Evolutionary conservation across 352 stramenopile species (phyloP).

Genomic region (Pythium volutum): DNA sequence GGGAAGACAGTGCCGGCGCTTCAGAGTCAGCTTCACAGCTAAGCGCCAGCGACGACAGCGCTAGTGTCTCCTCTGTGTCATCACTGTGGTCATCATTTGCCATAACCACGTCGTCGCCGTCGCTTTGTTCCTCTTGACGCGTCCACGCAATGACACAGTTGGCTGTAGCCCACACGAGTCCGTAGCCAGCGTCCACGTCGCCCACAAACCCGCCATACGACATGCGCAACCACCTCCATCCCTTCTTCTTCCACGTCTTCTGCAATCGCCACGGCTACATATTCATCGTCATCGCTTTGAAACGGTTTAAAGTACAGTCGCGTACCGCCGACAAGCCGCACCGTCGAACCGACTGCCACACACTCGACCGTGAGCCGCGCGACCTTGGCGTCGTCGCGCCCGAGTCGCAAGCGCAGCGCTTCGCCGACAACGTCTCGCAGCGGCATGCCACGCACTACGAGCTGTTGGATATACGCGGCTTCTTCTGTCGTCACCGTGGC

Average conservation of each 20-base stretch:
- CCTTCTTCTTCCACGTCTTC: neutral
- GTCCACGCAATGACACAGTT: neutral
- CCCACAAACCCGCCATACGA: neutral
- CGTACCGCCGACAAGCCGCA: neutral
- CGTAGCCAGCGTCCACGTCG: neutral
- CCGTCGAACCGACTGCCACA: neutral
- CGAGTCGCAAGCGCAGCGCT: neutral
- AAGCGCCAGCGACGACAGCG: neutral
- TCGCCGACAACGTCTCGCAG: constrained; percentile 6
- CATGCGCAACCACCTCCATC: neutral
- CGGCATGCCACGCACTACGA: neutral
- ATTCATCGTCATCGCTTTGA: neutral
- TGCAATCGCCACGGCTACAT: neutral
- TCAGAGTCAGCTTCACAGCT: neutral
- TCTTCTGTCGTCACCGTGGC: neutral
- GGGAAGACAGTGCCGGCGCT: too few relatives aligned
- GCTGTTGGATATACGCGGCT: neutral
- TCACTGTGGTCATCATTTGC: neutral
- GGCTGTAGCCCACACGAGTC: neutral
- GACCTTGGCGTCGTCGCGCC: neutral
- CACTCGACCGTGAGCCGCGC: neutral
- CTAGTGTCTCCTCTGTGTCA: too few relatives aligned
- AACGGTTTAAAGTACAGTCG: constrained; percentile 1
- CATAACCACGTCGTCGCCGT: neutral
- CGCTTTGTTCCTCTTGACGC: too few relatives aligned